phyloP scores from a whole-genome alignment of 2,329 filamentous ascomycete species.

The Cladosporium sp. region DNA sequence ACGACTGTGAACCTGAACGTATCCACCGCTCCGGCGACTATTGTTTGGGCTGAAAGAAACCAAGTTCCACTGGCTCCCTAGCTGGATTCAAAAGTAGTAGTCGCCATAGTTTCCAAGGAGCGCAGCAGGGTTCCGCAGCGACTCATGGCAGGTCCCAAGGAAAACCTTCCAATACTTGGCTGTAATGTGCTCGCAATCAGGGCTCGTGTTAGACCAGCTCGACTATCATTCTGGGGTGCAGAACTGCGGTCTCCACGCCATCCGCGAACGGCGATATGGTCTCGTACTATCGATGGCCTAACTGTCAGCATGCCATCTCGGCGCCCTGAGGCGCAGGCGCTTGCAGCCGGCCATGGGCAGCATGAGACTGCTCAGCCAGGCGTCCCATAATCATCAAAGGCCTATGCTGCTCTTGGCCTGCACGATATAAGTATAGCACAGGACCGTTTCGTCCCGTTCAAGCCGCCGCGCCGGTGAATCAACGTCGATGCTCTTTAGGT shows the following conservation, averaged over 20 bases:
- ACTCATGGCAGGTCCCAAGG: background rate
- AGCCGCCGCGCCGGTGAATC: slow-evolving; percentile 11
- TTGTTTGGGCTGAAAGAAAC: slow-evolving; percentile 11
- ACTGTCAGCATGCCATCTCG: slow-evolving; percentile 2
- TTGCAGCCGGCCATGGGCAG: slow-evolving; percentile 4
- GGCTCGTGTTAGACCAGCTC: slow-evolving; percentile 8
- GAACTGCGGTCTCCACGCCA: background rate
- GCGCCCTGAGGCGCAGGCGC: slow-evolving; percentile 6
- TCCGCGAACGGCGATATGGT: background rate
- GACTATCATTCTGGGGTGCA: background rate
- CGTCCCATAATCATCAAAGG: background rate
- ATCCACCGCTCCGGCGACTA: slow-evolving; percentile 3
- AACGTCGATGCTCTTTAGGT: background rate
- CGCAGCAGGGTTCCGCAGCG: slow-evolving; percentile 14
- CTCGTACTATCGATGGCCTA: background rate
- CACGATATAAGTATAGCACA: slow-evolving; percentile 16
- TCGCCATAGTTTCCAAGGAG: slow-evolving; percentile 15
- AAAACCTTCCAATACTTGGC: slow-evolving; percentile 11
- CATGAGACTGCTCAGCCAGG: background rate
- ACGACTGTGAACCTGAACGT: background rate
- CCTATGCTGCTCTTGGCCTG: slow-evolving; percentile 18
- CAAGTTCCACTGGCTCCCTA: slow-evolving; percentile 1
- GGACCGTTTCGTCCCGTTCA: background rate
- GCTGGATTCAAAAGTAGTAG: slow-evolving; percentile 19
- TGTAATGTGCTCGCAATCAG: background rate